These are phyloP conservation scores for Cucurbita moschata DNA, from an alignment of 306 rosid genomes.

Conservation along the genomic window DNA sequence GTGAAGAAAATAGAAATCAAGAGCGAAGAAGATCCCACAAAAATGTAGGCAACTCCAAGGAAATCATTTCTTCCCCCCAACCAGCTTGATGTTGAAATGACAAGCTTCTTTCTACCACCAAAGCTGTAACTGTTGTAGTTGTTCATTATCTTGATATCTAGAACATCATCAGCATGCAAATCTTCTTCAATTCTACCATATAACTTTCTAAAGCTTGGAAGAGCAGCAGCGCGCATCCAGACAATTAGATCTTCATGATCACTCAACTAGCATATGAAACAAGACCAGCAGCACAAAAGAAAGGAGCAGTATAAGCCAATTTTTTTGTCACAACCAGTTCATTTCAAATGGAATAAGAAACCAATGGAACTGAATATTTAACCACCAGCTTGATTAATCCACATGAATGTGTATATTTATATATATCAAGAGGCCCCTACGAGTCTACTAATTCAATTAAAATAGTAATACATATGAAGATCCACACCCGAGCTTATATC, in stretches of 20 bases:
- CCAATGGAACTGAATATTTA: background rate
- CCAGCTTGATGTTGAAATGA: slow-evolving; percentile 81
- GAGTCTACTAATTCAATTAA: background rate
- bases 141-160: slow-evolving; percentile 49
- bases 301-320: slow-evolving; percentile 9
- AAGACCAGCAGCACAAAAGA: slow-evolving; percentile 11
- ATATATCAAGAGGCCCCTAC: background rate
- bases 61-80: slow-evolving; percentile 92
- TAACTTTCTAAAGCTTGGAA: slow-evolving; percentile 82
- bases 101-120: slow-evolving; percentile 79
- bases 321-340: background rate
- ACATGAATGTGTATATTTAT: background rate
- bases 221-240: slow-evolving; percentile 99
- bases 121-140: slow-evolving; percentile 88
- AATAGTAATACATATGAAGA: background rate
- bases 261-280: slow-evolving; percentile 40
- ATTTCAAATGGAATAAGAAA: background rate
- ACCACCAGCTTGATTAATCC: background rate
- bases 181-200: slow-evolving; percentile 89
- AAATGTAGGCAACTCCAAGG: slow-evolving; percentile 63
- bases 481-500: background rate
- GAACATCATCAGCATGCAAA: slow-evolving; percentile 67
- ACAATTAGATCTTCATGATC: slow-evolving; percentile 96
- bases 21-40: slow-evolving; percentile 56
- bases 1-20: slow-evolving; percentile 54